Conservation (phyloP, 2,329 filamentous ascomycete genomes). For the Aspergillus intermedius region DNA sequence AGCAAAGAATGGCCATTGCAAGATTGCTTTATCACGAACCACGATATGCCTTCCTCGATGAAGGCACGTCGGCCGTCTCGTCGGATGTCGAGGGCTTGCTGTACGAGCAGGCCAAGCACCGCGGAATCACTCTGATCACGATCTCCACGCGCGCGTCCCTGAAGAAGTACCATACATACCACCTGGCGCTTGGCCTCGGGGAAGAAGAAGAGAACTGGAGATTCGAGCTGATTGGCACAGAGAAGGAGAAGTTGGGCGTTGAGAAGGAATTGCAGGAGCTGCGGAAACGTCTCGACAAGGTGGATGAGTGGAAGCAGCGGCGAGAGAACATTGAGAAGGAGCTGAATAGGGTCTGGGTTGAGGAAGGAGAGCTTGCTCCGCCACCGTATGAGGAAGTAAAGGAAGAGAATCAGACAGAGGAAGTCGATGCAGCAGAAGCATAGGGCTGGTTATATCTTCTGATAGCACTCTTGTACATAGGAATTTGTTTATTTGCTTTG, state of each 20-base stretch:
- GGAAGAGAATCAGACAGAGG: slow-evolving; percentile 2
- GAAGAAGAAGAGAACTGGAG: slow-evolving; percentile 82
- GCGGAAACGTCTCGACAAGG: slow-evolving; percentile 68
- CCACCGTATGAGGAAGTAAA: slow-evolving; percentile 26
- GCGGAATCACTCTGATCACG: slow-evolving; percentile 90
- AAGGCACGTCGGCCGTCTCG: slow-evolving; percentile 89
- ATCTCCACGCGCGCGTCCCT: slow-evolving; percentile 90
- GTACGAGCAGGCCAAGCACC: slow-evolving; percentile 88
- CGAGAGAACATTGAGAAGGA: slow-evolving; percentile 77
- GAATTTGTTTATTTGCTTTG: background rate
- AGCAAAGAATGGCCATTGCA: slow-evolving; percentile 90
- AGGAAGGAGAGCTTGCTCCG: slow-evolving; percentile 35
- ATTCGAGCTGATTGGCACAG: slow-evolving; percentile 87
- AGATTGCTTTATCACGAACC: slow-evolving; percentile 91
- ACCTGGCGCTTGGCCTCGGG: slow-evolving; percentile 75
- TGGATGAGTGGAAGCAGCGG: slow-evolving; percentile 75
- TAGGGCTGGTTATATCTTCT: background rate
- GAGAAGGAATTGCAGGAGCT: slow-evolving; percentile 86
- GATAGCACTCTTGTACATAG: background rate
- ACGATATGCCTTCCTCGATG: slow-evolving; percentile 87
- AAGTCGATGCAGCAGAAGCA: slow-evolving; percentile 1
- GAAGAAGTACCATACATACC: slow-evolving; percentile 92
- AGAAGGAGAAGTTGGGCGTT: slow-evolving; percentile 84
- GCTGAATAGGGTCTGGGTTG: slow-evolving; percentile 58
- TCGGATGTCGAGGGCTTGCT: slow-evolving; percentile 89